Conservation (phyloP, 2,329 filamentous ascomycete genomes). For the Ceratocystis albifundus region DNA sequence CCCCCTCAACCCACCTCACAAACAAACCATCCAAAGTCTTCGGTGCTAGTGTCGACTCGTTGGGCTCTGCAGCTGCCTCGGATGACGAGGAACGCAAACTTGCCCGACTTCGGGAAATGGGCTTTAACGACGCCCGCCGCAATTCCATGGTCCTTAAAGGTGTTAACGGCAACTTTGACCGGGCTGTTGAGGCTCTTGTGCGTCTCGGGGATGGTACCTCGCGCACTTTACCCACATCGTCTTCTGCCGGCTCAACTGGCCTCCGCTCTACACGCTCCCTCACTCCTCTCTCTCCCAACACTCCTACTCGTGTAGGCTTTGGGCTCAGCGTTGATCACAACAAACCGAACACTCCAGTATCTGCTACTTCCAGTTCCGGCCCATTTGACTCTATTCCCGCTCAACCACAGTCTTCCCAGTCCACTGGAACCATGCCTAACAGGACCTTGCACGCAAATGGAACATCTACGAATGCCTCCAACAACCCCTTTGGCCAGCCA, state of each 20-base stretch:
- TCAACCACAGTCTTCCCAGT: slow-evolving; percentile 52
- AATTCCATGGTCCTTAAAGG: slow-evolving; percentile 74
- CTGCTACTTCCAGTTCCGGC: slow-evolving; percentile 44
- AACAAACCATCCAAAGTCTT: slow-evolving; percentile 60
- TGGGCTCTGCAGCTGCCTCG: slow-evolving; percentile 31
- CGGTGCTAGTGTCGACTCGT: slow-evolving; percentile 50
- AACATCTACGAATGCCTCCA: slow-evolving; percentile 30
- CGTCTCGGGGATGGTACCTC: slow-evolving; percentile 62
- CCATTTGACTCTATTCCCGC: slow-evolving; percentile 53
- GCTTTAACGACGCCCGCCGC: slow-evolving; percentile 70
- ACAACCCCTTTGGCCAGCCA: slow-evolving; percentile 58
- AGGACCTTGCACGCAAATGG: slow-evolving; percentile 42
- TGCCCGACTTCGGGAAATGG: slow-evolving; percentile 72
- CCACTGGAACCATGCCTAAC: slow-evolving; percentile 49
- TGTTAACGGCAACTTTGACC: slow-evolving; percentile 73
- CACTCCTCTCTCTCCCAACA: slow-evolving; percentile 40
- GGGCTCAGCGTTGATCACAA: slow-evolving; percentile 29
- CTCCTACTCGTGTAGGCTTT: slow-evolving; percentile 28
- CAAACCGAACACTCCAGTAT: slow-evolving; percentile 31
- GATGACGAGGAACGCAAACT: slow-evolving; percentile 67
- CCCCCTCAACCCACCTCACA: slow-evolving; percentile 32
- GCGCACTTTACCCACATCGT: slow-evolving; percentile 27
- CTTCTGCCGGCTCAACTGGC: not conserved
- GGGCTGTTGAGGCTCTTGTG: slow-evolving; percentile 72
- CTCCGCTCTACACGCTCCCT: slow-evolving; percentile 42